A percentile compares a stretch with the other conserved stretches of the same genome.
Evolutionary conservation across 2,329 filamentous ascomycete genomes (phyloP).

Genomic region (Ambrosiella beaveri): DNA sequence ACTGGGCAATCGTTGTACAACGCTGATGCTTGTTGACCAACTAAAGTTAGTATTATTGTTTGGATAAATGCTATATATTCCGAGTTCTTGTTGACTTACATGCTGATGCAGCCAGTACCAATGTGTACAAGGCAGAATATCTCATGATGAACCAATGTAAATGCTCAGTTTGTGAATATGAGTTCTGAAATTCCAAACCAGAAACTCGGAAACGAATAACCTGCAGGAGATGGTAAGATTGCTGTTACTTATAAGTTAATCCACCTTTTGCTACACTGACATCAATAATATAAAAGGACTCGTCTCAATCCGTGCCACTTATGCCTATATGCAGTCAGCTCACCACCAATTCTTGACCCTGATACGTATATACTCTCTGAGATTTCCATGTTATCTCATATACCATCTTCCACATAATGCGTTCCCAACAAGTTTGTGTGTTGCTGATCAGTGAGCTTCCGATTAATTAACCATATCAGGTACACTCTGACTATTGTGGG

Average conservation of each 20-base stretch:
- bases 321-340: neutral
- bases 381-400: neutral
- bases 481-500: too few relatives aligned
- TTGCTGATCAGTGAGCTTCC: too few relatives aligned
- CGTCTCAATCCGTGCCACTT: neutral
- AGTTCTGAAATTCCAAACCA: neutral
- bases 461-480: too few relatives aligned
- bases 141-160: conserved; percentile 1
- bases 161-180: neutral
- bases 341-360: neutral
- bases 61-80: neutral
- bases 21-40: neutral
- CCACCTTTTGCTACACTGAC: neutral
- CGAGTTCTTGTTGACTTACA: neutral
- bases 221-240: too few relatives aligned
- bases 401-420: too few relatives aligned
- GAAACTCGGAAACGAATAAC: too few relatives aligned
- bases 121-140: neutral
- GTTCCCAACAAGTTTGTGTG: too few relatives aligned
- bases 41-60: too few relatives aligned
- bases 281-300: neutral
- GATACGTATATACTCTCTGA: neutral
- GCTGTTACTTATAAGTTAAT: neutral
- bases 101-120: conserved; percentile 1
- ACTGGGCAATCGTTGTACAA: conserved; percentile 23